These are phyloP conservation scores for Backusella sp. DNA, from an alignment of 192 early-diverging fungal genomes.

Conservation along the genomic window DNA sequence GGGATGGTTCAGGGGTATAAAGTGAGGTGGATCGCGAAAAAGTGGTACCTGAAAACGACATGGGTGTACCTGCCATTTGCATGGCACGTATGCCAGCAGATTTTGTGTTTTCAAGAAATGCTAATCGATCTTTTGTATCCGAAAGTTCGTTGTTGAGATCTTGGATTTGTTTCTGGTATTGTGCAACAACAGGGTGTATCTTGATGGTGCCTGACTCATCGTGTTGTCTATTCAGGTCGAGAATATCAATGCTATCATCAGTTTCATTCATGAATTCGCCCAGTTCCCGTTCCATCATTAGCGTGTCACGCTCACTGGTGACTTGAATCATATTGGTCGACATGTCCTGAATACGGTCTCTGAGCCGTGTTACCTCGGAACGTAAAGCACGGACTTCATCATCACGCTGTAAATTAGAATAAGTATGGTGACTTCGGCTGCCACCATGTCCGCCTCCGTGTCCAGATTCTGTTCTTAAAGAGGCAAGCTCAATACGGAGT, in stretches of 20 bases:
- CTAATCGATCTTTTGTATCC: constrained; percentile 35
- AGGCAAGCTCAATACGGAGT: constrained; percentile 51
- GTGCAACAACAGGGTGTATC: constrained; percentile 34
- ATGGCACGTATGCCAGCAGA: neutral
- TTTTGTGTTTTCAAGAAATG: constrained; percentile 22
- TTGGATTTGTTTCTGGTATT: constrained; percentile 39
- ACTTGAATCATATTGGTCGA: constrained; percentile 43
- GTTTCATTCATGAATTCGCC: constrained; percentile 35
- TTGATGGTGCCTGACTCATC: constrained; percentile 4
- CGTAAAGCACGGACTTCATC: constrained; percentile 48
- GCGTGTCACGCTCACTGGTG: constrained; percentile 52
- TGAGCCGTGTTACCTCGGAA: constrained; percentile 46
- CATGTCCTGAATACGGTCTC: constrained; percentile 48
- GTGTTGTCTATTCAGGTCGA: neutral
- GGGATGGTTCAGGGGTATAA: constrained; percentile 1
- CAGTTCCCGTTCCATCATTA: constrained; percentile 49
- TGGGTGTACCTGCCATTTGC: neutral
- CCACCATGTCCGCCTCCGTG: neutral
- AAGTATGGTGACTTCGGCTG: constrained; percentile 1
- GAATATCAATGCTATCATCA: constrained; percentile 4
- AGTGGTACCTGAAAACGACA: constrained; percentile 16
- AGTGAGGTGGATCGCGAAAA: neutral
- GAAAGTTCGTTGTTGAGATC: constrained; percentile 31
- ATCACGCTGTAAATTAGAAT: constrained; percentile 29
- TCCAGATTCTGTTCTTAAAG: constrained; percentile 37